Evolutionary conservation across 1,284 basidiomycete species (phyloP), one percentile per base, ranked within the genome.

Genomic region (Tremellales sp.): DNA sequence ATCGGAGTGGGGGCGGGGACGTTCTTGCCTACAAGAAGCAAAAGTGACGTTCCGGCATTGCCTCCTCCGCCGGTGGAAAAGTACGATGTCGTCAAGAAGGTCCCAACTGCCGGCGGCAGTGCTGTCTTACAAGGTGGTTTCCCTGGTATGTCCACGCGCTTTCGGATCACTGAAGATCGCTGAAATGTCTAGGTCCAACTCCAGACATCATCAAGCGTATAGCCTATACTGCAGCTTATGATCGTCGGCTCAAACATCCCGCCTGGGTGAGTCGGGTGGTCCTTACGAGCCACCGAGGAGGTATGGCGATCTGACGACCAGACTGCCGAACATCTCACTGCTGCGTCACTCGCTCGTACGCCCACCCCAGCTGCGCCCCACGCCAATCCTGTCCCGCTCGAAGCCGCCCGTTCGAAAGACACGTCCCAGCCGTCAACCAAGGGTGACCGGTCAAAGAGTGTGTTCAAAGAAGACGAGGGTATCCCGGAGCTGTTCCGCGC

Each of bases 301-400:
- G 15, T 15, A 8, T 15, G 15, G 29, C 29, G 8, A 15, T 8
- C 15, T 15, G 15, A 31, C 8, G 8, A 15, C 10, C 15, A 31
- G 91, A 97, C 93, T 0, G 91, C 89, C 4, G 90, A 94, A 68
- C 89, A 92, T 67, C 78, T 97, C 46, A 93, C 89, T 0, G 80
- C 84, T 4, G 81, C 86, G 1, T 86, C 85, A 0, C 76, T 90
- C 4, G 79, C 82, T 19, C 78, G 80, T 49, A 82, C 83, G 0
- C 46, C 73, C 10, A 49, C 76, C 11, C 52, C 70, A 7, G 51
- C 56, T 15, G 46, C 59, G 3, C 60, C 54, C 12, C 49, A 53
- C 40, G 51, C 57, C 22, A 43, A 45, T 8, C 61, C 66, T 35
- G 59, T 67, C 4, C 70, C 62, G 2, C 56, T 65, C 40, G 68